These are phyloP conservation scores for Pharnaceum exiguum DNA, from an alignment of 148 eudicot genomes.

Conservation along the genomic window DNA sequence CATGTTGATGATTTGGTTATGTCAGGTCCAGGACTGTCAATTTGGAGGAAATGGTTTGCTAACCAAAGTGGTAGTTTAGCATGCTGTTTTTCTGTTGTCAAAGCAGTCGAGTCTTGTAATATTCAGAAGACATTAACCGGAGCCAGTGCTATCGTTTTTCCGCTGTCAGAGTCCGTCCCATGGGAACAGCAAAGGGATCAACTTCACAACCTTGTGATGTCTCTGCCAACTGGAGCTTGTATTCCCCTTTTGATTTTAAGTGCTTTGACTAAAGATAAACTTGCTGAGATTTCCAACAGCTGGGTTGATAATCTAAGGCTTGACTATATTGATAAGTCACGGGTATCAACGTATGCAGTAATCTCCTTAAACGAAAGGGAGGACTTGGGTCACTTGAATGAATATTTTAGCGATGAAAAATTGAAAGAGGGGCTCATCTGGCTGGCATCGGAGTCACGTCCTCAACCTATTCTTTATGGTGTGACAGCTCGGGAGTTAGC, in stretches of 20 bases:
- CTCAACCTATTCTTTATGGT: conserved; percentile 47
- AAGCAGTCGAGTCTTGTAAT: conserved; percentile 31
- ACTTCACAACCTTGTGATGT: conserved; percentile 50
- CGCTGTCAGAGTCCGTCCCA: conserved; percentile 49
- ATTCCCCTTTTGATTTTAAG: conserved; percentile 67
- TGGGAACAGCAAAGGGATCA: conserved; percentile 57
- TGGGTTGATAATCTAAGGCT: conserved; percentile 54
- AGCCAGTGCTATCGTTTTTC: conserved; percentile 58
- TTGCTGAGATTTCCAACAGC: conserved; percentile 19
- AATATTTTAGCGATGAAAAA: conserved; percentile 64
- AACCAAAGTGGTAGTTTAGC: conserved; percentile 25
- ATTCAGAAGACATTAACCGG: conserved; percentile 40
- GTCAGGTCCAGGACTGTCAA: conserved; percentile 62
- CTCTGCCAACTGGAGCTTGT: conserved; percentile 55
- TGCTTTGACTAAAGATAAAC: conserved; percentile 29
- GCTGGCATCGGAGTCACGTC: conserved; percentile 63
- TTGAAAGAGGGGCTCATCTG: conserved; percentile 71
- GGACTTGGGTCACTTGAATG: conserved; percentile 33
- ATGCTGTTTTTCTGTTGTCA: conserved; percentile 73
- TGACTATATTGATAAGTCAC: conserved; percentile 52
- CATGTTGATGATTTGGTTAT: conserved; percentile 33
- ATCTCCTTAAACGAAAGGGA: conserved; percentile 34
- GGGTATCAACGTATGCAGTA: conserved; percentile 35
- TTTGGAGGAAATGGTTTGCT: conserved; percentile 75
- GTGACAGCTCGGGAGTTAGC: conserved; percentile 58